Evolutionary conservation across 305 asterid species (phyloP).

Genomic region (Fraxinus latifolia): DNA sequence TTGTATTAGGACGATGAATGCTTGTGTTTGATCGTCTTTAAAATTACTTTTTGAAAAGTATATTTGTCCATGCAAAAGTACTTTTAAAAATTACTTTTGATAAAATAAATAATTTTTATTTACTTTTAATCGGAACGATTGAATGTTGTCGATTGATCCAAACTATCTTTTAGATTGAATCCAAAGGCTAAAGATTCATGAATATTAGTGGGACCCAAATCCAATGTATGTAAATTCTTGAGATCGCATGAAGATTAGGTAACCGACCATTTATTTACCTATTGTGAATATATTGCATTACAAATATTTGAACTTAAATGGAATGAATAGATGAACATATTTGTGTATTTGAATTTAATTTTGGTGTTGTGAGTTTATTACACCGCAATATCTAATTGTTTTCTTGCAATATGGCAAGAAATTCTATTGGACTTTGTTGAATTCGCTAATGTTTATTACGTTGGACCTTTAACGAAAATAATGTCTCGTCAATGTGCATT

Average conservation of each 20-base stretch:
- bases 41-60: not conserved
- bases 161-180: not conserved
- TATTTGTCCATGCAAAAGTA: not conserved
- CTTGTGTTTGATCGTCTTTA: not conserved
- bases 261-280: not conserved
- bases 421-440: not conserved
- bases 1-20: not conserved
- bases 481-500: not conserved
- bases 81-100: not conserved
- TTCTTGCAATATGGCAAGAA: not conserved
- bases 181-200: not conserved
- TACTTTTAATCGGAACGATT: not conserved
- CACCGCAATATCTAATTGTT: not conserved
- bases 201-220: not conserved
- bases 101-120: not conserved
- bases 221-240: not conserved
- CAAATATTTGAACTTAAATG: not conserved
- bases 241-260: not conserved
- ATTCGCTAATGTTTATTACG: not conserved
- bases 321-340: not conserved
- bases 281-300: not conserved
- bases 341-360: not conserved
- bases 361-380: not conserved
- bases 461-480: not conserved
- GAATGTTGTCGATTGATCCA: not conserved